Percentiles rank a stretch among this genome's conserved stretches.
Conservation (phyloP, 1,284 basidiomycete genomes). For the Polyporus tsugae region DNA sequence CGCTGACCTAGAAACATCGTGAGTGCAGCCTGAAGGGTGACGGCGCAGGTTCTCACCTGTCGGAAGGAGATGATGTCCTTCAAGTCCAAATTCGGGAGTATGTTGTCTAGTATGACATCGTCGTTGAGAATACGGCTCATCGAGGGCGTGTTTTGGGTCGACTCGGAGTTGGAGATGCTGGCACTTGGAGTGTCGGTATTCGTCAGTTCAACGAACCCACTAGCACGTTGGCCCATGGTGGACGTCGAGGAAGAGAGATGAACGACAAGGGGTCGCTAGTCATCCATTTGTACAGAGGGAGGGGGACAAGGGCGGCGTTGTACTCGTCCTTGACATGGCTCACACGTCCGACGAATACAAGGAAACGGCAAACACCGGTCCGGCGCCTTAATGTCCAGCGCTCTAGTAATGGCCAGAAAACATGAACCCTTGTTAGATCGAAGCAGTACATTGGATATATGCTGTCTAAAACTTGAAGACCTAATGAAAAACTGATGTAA, state of each 20-base stretch:
- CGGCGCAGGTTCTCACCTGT: slow-evolving; percentile 17
- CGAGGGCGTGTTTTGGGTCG: background rate
- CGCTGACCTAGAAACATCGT: slow-evolving; percentile 8
- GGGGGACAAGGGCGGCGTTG: background rate
- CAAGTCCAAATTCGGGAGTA: slow-evolving; percentile 24
- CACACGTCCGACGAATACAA: background rate
- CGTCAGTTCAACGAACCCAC: background rate
- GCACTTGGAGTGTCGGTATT: background rate
- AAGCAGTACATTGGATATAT: background rate
- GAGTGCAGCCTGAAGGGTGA: background rate
- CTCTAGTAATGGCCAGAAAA: background rate
- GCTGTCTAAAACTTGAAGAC: slow-evolving; percentile 62
- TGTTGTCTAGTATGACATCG: slow-evolving; percentile 30
- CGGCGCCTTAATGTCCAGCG: background rate
- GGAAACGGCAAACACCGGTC: background rate
- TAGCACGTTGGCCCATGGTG: background rate
- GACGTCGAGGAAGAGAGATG: background rate
- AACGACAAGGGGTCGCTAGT: background rate
- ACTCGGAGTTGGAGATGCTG: background rate
- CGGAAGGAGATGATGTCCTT: slow-evolving; percentile 27
- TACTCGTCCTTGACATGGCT: background rate
- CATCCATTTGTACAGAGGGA: background rate
- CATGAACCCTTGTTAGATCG: background rate
- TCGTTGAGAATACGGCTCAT: slow-evolving; percentile 14
- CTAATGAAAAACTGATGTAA: slow-evolving; percentile 40